Evolutionary conservation across 768 basidiomycete species (phyloP).

Genomic region (Leucocoprinus birnbaumii): DNA sequence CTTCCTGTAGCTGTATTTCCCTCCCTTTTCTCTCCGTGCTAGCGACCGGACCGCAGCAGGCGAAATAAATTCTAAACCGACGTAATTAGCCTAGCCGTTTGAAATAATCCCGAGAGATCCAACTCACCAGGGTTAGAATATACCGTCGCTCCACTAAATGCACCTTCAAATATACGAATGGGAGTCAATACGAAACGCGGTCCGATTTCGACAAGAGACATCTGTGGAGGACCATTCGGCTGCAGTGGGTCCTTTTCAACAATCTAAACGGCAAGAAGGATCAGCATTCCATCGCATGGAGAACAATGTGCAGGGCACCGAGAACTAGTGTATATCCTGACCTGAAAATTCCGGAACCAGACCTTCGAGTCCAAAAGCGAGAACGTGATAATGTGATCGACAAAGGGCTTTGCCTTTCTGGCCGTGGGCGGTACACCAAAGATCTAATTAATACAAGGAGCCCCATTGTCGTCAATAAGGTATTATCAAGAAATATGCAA

Average conservation of each 20-base stretch:
- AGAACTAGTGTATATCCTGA: conserved; percentile 29
- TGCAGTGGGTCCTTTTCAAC: conserved; percentile 91
- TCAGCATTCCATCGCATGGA: conserved; percentile 4
- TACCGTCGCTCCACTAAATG: conserved; percentile 91
- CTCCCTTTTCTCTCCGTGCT: conserved; percentile 67
- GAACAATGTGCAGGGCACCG: conserved; percentile 2
- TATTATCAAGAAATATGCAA: neutral
- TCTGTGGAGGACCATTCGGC: conserved; percentile 81
- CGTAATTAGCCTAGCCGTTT: conserved; percentile 1
- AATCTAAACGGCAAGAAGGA: conserved; percentile 50
- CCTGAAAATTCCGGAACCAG: conserved; percentile 99
- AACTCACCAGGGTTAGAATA: conserved; percentile 89
- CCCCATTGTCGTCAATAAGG: conserved; percentile 3
- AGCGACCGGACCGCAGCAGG: conserved; percentile 78
- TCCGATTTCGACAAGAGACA: conserved; percentile 93
- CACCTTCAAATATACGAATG: conserved; percentile 97
- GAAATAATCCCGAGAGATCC: neutral
- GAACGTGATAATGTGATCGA: conserved; percentile 97
- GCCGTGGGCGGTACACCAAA: conserved; percentile 94
- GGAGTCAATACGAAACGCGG: conserved; percentile 97
- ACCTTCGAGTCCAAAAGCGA: conserved; percentile 94
- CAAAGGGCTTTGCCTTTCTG: conserved; percentile 91
- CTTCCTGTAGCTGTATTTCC: conserved; percentile 82
- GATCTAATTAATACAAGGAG: conserved; percentile 49
- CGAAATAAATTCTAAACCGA: conserved; percentile 86